phyloP scores from a whole-genome alignment of 768 basidiomycete species.

The Lactarius deliciosus region DNA sequence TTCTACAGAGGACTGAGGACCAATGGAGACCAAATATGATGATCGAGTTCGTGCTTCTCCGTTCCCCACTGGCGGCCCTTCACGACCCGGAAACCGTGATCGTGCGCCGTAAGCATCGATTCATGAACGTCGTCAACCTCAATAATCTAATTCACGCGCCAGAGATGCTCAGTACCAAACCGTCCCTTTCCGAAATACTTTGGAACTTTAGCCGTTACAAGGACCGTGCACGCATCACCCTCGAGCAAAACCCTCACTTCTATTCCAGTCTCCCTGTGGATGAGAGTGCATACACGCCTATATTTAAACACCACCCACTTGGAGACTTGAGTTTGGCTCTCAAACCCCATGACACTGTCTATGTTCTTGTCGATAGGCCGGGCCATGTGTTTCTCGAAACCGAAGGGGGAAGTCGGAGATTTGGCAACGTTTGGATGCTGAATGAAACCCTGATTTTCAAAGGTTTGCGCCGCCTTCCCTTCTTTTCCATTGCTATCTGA shows the following conservation, averaged over 20 bases:
- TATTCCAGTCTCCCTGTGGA: conserved; percentile 2
- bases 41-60: conserved; percentile 2
- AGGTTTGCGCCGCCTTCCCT: background rate
- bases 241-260: conserved; percentile 21
- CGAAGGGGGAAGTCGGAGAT: background rate
- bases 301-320: background rate
- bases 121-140: background rate
- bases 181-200: conserved; percentile 11
- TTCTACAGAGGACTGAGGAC: background rate
- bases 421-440: conserved; percentile 9
- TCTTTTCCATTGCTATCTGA: background rate
- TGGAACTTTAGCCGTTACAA: conserved; percentile 22
- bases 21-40: background rate
- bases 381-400: conserved; percentile 7
- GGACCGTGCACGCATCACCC: conserved; percentile 10
- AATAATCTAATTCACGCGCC: background rate
- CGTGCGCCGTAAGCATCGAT: conserved; percentile 6
- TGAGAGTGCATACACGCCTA: background rate
- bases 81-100: conserved; percentile 1
- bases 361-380: conserved; percentile 10
- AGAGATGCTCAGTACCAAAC: conserved; percentile 11
- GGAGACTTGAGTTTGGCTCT: background rate
- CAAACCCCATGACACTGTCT: background rate
- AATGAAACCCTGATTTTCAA: conserved; percentile 5
- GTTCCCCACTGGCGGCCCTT: background rate